Base-by-base conservation (phyloP, 768 basidiomycete species). In the Leccinum olivaceopallidum region DNA sequence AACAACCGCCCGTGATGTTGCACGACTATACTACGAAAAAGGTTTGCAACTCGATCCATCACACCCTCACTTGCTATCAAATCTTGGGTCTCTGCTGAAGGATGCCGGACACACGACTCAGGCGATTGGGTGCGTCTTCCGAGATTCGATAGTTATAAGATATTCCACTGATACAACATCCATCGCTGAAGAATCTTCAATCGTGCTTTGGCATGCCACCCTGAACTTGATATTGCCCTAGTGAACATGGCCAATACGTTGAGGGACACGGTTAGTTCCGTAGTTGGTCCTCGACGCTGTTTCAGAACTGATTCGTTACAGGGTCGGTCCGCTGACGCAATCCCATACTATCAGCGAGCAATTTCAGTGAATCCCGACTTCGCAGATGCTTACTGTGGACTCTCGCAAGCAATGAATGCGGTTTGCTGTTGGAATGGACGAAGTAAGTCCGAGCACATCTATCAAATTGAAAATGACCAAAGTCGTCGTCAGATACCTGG, bases 211-310 rank as follows among this genome's bases (percentile, higher is more conserved):
- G 56, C 72, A 42, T 62, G 63, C 44, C 79, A 81, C 55, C 81
- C 81, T 6, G 77, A 79, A 61, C 79, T 81, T 36, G 82, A 81
- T 48, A 79, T 83, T 58, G 81, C 82, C 4, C 71, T 83, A 10
- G 80, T 81, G 16, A 83, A 83, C 57, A 73, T 83, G 68, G 82
- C 77, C 18, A 83, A 81, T 67, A 80, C 80, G 0, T 66, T 83
- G 64, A 82, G 81, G 64, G 82, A 83, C 62, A 69, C 68, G 58
- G 81, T 83, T 37, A 48, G 76, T 56, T 34, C 24, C 50, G 16
- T 50, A 5, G 10, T 44, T 48, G 18, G 12, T 63, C 42, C 30
- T 50, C 2, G 18, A 22, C 18, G 32, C 53, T 7, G 26, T 36
- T 48, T 47, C 10, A 12, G 12, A 24, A 16, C 39, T 48, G 28